Evolutionary conservation across 345 rosid species (phyloP).

Genomic region (Garcia nutans): DNA sequence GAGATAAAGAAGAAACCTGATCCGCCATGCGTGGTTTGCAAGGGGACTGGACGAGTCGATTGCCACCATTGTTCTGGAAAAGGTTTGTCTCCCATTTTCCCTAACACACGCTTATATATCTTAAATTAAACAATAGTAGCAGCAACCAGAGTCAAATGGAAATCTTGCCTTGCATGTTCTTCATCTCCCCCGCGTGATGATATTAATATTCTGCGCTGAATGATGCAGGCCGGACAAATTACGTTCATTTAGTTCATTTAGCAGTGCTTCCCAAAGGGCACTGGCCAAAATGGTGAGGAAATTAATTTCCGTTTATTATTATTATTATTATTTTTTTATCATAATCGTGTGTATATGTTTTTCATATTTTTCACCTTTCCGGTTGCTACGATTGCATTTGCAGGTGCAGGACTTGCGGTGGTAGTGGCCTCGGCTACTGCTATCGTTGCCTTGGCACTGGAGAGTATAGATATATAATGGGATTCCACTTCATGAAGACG

Average conservation of each 20-base stretch:
- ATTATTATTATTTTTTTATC: too few relatives aligned
- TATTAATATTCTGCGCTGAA: background rate
- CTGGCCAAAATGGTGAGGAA: slow-evolving; percentile 79
- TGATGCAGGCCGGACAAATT: slow-evolving; percentile 60
- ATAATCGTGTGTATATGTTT: too few relatives aligned
- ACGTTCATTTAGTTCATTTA: slow-evolving; percentile 39
- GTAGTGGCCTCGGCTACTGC: slow-evolving; percentile 69
- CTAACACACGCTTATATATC: too few relatives aligned
- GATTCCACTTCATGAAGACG: slow-evolving; percentile 57
- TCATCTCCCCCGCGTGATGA: too few relatives aligned
- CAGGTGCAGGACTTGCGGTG: slow-evolving; percentile 80
- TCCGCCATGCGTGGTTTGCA: slow-evolving; percentile 63
- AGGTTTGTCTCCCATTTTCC: slow-evolving; percentile 39
- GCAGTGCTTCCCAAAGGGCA: slow-evolving; percentile 83
- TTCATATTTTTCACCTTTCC: too few relatives aligned
- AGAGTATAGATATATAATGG: slow-evolving; percentile 59
- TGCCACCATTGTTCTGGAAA: slow-evolving; percentile 62
- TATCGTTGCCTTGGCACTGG: slow-evolving; percentile 76
- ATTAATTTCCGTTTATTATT: too few relatives aligned
- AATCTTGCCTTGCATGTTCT: too few relatives aligned
- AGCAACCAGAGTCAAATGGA: too few relatives aligned
- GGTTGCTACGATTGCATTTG: background rate
- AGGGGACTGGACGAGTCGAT: slow-evolving; percentile 63
- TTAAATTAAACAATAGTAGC: background rate
- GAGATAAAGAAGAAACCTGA: slow-evolving; percentile 43